Evolutionary conservation across 306 rosid species (phyloP).

Genomic region (Cicer judaicum): DNA sequence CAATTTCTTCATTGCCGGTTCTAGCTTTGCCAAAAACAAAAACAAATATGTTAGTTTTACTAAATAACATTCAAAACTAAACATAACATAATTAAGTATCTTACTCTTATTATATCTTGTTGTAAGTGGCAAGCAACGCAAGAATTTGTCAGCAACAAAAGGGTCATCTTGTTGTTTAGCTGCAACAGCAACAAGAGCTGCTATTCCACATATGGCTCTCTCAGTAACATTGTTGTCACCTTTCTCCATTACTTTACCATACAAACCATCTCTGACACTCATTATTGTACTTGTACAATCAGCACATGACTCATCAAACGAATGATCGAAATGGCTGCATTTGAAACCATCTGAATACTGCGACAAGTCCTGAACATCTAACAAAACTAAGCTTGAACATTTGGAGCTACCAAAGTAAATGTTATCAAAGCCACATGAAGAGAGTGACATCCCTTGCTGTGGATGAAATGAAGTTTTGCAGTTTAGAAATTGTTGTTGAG

Average conservation of each 20-base stretch:
- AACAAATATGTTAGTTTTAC: neutral
- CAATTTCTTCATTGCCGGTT: conserved; percentile 27
- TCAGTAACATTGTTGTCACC: conserved; percentile 13
- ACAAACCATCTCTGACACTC: conserved; percentile 41
- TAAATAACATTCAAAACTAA: no score
- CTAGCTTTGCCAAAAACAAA: conserved; percentile 37
- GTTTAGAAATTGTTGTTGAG: conserved; percentile 43
- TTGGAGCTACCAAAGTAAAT: conserved; percentile 40
- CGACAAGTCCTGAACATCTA: neutral
- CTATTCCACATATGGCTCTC: conserved; percentile 57
- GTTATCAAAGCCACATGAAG: conserved; percentile 51
- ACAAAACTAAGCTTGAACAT: conserved; percentile 39
- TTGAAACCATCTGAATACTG: conserved; percentile 45
- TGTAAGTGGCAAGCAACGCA: conserved; percentile 55
- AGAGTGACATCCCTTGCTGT: conserved; percentile 38
- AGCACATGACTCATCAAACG: conserved; percentile 43
- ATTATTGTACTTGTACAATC: conserved; percentile 47
- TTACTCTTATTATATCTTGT: conserved; percentile 44
- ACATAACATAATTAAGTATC: neutral
- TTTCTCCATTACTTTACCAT: neutral
- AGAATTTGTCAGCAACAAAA: conserved; percentile 43
- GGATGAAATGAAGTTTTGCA: conserved; percentile 46
- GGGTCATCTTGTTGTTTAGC: conserved; percentile 44
- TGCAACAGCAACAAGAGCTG: conserved; percentile 59
- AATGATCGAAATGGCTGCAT: conserved; percentile 50